Evolutionary conservation across 78 protist genomes (phyloP).

Genomic region (Chrysochromulina tobinii): DNA sequence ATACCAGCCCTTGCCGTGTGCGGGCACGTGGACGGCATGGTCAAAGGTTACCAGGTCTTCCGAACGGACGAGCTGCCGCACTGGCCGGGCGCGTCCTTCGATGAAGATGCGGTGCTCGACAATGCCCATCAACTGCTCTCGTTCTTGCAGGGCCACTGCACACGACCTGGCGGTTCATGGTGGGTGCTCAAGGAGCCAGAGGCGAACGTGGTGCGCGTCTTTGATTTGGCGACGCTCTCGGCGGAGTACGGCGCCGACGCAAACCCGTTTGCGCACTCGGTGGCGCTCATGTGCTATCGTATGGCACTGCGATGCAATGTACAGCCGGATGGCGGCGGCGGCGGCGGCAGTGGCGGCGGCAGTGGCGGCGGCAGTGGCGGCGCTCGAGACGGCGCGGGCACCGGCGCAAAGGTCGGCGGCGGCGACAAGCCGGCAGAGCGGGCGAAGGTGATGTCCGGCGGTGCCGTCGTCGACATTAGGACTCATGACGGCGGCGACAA

Average conservation of each 20-base stretch:
- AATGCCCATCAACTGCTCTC: background rate
- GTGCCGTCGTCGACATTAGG: too few relatives aligned
- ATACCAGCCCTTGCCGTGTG: conserved; percentile 30
- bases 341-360: too few relatives aligned
- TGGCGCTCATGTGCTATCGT: conserved; percentile 11
- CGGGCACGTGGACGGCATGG: conserved; percentile 28
- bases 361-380: too few relatives aligned
- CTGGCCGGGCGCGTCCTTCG: conserved; percentile 30
- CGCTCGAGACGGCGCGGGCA: too few relatives aligned
- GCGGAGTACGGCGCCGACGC: background rate
- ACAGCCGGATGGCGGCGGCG: too few relatives aligned
- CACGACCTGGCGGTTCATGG: background rate
- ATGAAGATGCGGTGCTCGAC: background rate
- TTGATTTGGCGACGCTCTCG: background rate
- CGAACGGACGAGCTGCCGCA: conserved; percentile 23
- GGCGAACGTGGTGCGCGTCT: background rate
- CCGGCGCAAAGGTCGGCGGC: too few relatives aligned
- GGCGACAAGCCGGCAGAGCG: too few relatives aligned
- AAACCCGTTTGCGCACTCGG: background rate
- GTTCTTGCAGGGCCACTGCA: conserved; percentile 37
- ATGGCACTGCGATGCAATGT: background rate
- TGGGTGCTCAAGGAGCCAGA: background rate
- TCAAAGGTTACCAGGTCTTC: conserved; percentile 17
- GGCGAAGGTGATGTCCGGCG: too few relatives aligned
- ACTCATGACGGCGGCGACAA: too few relatives aligned